Evolutionary conservation across 2,329 filamentous ascomycete species (phyloP), one percentile per base, ranked within the genome.

Genomic region (Pseudopyrenochaeta lycopersici): DNA sequence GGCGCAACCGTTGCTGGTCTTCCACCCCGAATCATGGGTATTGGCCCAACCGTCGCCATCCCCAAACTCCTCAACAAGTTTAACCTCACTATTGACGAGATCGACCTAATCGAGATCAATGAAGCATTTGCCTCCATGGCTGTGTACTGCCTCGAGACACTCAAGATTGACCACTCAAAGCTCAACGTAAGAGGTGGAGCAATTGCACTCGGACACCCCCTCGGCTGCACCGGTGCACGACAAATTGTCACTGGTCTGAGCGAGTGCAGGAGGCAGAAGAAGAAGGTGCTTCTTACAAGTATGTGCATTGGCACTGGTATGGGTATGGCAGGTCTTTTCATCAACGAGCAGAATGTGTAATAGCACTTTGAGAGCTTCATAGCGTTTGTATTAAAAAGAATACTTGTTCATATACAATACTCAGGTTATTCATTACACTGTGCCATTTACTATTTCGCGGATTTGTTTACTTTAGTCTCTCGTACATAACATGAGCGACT

Each of bases 91-190:
- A 81, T 96, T 48, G 85, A 89, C 54, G 95, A 98, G 67, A 85
- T 95, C 58, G 95, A 99, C 72, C 84, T 98, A 31, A 83, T 94
- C 66, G 95, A 98, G 84, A 80, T 99, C 73, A 99, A 99, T 81
- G 95, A 99, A 84, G 95, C 95, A 1, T 99, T 99, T 71, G 94
- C 93, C 18, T 95, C 90, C 46, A 98, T 98, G 95, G 93, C 92
- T 1, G 93, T 97, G 27, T 98, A 97, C 85, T 97, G 92, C 79
- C 80, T 90, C 3, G 76, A 82, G 53, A 78, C 74, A 62, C 83
- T 95, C 45, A 85, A 85, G 62, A 80, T 94, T 45, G 88, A 90
- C 72, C 85, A 84, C 77, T 77, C 83, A 68, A 94, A 92, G 85
- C 85, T 95, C 84, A 95, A 95, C 80, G 84, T 88, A 21, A 83